phyloP scores from a whole-genome alignment of 2,329 filamentous ascomycete genomes.

The Leptosphaerulina australis region DNA sequence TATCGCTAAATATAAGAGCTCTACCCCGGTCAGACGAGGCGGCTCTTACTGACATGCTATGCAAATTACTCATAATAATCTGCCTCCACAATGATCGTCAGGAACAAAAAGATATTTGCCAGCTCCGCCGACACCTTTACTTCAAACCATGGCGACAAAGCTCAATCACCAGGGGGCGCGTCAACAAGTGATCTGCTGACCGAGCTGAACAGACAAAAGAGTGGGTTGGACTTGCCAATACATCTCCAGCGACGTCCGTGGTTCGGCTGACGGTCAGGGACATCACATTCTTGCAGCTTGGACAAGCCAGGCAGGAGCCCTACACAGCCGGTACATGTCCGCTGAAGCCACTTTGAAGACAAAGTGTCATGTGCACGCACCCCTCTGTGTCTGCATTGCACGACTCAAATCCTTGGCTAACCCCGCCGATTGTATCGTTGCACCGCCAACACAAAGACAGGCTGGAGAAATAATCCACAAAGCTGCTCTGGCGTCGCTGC shows the following conservation, averaged over 20 bases:
- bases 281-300: no score
- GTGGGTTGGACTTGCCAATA: background rate
- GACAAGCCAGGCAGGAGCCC: background rate
- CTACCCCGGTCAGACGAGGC: background rate
- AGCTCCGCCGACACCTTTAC: conserved; percentile 12
- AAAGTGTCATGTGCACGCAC: conserved; percentile 2
- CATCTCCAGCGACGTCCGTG: background rate
- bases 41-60: background rate
- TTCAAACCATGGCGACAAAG: conserved; percentile 12
- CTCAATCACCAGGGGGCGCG: background rate
- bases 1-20: background rate
- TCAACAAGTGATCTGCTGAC: background rate
- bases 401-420: background rate
- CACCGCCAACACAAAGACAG: background rate
- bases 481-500: background rate
- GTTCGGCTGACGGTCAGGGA: background rate
- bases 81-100: conserved; percentile 19
- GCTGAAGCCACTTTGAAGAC: background rate
- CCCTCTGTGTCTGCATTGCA: background rate
- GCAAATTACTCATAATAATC: conserved; percentile 6
- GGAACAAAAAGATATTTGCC: conserved; percentile 9
- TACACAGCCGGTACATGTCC: background rate
- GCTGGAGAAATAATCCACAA: background rate
- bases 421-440: background rate
- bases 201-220: background rate